Percentiles rank a stretch among this genome's conserved stretches.
phyloP scores from a whole-genome alignment of 495 filamentous ascomycete species.

The Daldinia decipiens region DNA sequence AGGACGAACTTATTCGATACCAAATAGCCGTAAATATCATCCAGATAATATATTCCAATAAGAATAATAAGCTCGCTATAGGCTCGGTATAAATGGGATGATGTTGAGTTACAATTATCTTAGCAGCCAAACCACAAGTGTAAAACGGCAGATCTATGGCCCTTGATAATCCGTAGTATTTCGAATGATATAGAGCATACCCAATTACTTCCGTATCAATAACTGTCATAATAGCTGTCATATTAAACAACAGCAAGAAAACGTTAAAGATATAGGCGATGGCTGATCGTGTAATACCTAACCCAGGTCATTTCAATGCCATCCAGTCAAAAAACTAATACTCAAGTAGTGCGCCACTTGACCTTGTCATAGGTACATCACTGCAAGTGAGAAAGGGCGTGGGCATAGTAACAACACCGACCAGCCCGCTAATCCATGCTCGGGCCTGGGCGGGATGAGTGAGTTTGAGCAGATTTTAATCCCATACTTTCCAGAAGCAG shows the following conservation, averaged over 20 bases:
- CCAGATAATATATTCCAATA: neutral
- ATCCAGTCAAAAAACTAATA: neutral
- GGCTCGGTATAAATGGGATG: no score
- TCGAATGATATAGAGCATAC: no score
- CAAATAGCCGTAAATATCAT: neutral
- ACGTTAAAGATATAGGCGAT: no score
- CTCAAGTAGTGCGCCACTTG: no score
- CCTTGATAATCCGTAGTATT: no score
- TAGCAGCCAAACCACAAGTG: no score
- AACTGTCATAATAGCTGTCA: no score
- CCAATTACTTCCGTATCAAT: no score
- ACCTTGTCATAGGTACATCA: neutral
- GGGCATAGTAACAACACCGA: neutral
- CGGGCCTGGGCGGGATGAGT: constrained; percentile 14
- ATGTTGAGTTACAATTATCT: no score
- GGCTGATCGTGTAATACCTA: neutral
- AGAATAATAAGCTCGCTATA: no score
- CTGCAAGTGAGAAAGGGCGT: neutral
- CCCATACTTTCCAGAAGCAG: constrained; percentile 27
- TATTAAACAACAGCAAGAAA: no score
- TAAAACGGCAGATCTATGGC: no score
- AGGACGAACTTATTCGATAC: neutral
- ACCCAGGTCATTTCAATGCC: neutral
- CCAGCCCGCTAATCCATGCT: constrained; percentile 8
- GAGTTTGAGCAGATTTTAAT: constrained; percentile 38